phyloP scores from a whole-genome alignment of 306 rosid genomes.

The Comarum palustre region DNA sequence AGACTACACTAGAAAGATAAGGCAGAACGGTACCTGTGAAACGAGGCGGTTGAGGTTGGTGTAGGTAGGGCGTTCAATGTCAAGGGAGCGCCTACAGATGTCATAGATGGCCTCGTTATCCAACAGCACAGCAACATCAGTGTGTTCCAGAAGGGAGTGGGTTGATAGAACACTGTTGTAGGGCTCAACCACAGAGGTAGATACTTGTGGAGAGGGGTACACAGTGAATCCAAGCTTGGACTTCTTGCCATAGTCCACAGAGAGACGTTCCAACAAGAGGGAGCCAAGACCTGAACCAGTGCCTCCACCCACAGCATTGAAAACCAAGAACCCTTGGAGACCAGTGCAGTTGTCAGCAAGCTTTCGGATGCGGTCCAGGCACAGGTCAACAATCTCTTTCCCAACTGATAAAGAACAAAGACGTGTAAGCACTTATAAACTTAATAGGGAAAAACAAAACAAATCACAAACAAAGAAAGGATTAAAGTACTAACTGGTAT shows the following conservation, averaged over 20 bases:
- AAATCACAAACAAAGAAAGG: neutral
- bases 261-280: slow-evolving; percentile 68
- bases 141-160: slow-evolving; percentile 75
- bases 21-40: slow-evolving; percentile 50
- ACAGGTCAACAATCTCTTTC: slow-evolving; percentile 77
- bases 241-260: slow-evolving; percentile 77
- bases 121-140: slow-evolving; percentile 75
- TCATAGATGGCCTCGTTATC: slow-evolving; percentile 80
- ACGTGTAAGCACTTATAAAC: too few relatives aligned
- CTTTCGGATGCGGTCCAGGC: slow-evolving; percentile 74
- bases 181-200: slow-evolving; percentile 84
- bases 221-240: slow-evolving; percentile 84
- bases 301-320: slow-evolving; percentile 85
- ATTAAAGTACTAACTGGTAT: slow-evolving; percentile 46
- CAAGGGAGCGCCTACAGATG: slow-evolving; percentile 78
- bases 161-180: slow-evolving; percentile 83
- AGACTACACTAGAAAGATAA: neutral
- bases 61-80: slow-evolving; percentile 78
- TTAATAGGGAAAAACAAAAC: too few relatives aligned
- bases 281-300: slow-evolving; percentile 87
- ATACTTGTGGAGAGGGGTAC: slow-evolving; percentile 77
- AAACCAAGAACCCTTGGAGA: slow-evolving; percentile 77
- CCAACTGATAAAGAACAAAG: slow-evolving; percentile 47
- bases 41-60: slow-evolving; percentile 77
- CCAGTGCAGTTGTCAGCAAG: slow-evolving; percentile 86